These are phyloP conservation scores for Danielozyma ontarioensis DNA, from an alignment of 805 yeast species.

Conservation along the genomic window DNA sequence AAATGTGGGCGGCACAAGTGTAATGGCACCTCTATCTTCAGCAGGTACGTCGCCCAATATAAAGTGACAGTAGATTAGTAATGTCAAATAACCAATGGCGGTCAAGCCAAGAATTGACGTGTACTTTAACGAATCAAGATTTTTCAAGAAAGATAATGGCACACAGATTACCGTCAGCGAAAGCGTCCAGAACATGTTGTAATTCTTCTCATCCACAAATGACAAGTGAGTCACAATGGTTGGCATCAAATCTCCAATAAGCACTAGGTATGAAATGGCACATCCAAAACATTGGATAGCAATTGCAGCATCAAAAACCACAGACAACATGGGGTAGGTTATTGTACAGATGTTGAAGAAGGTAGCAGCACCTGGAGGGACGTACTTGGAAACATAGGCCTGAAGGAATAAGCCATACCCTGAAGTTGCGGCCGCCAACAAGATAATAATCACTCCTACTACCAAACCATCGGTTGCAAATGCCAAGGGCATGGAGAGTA, in stretches of 20 bases:
- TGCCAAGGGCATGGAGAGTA: conserved; percentile 69
- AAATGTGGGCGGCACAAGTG: conserved; percentile 35
- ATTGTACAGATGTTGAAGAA: conserved; percentile 60
- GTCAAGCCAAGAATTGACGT: conserved; percentile 79
- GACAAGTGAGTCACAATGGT: conserved; percentile 37
- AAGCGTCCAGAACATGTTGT: conserved; percentile 59
- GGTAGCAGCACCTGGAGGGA: conserved; percentile 58
- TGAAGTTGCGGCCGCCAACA: conserved; percentile 61
- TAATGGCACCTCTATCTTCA: conserved; percentile 22
- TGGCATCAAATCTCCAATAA: conserved; percentile 69
- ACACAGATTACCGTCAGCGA: conserved; percentile 38
- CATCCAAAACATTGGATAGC: conserved; percentile 72
- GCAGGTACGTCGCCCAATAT: conserved; percentile 43
- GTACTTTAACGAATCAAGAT: conserved; percentile 76
- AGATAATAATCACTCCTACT: conserved; percentile 43
- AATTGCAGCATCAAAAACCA: conserved; percentile 61
- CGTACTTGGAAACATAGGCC: conserved; percentile 45
- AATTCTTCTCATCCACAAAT: conserved; percentile 11
- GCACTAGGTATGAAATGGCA: conserved; percentile 60
- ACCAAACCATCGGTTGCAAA: conserved; percentile 45
- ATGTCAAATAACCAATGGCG: conserved; percentile 72
- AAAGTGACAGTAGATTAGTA: conserved; percentile 71
- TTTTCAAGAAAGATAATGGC: conserved; percentile 69
- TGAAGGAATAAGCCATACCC: conserved; percentile 65
- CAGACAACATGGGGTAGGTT: conserved; percentile 56